Conservation (phyloP, 2,329 filamentous ascomycete genomes). For the Pyricularia sp. region DNA sequence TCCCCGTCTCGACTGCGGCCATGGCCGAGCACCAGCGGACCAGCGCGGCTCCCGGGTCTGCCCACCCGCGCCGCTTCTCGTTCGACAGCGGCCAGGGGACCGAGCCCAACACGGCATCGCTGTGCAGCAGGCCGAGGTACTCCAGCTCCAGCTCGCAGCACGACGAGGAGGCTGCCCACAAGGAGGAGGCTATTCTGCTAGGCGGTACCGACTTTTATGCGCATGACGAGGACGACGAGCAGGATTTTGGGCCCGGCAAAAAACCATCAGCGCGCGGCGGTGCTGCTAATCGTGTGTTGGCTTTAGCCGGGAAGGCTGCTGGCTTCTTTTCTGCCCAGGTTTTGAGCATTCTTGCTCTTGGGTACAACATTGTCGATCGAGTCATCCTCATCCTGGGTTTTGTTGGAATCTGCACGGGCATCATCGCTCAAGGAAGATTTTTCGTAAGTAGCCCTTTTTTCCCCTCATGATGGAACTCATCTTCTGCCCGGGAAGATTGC, state of each 20-base stretch:
- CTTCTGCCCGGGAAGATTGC: not conserved
- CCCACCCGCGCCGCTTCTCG: slow-evolving; percentile 45
- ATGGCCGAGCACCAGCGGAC: slow-evolving; percentile 40
- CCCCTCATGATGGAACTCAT: not conserved
- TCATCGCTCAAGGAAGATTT: slow-evolving; percentile 70
- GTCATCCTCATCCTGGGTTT: slow-evolving; percentile 73
- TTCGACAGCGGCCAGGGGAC: slow-evolving; percentile 69
- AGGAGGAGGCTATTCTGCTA: not conserved
- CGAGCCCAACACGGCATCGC: slow-evolving; percentile 57
- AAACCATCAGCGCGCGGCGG: slow-evolving; percentile 24
- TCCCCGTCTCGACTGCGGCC: slow-evolving; percentile 49
- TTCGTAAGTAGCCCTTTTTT: slow-evolving; percentile 50
- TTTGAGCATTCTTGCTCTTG: slow-evolving; percentile 46
- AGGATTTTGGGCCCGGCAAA: slow-evolving; percentile 14
- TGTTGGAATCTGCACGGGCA: slow-evolving; percentile 59
- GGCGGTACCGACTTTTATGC: slow-evolving; percentile 21
- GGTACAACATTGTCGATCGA: slow-evolving; percentile 64
- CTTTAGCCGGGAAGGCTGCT: slow-evolving; percentile 20
- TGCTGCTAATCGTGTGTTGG: not conserved
- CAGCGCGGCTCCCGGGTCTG: slow-evolving; percentile 13
- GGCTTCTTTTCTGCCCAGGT: slow-evolving; percentile 36
- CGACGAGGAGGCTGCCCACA: slow-evolving; percentile 31
- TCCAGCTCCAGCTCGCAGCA: slow-evolving; percentile 25
- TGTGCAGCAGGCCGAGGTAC: slow-evolving; percentile 56
- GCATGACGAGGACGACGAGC: slow-evolving; percentile 39